Conservation (phyloP, 352 stramenopile species). For the Phytophthora palmivora region DNA sequence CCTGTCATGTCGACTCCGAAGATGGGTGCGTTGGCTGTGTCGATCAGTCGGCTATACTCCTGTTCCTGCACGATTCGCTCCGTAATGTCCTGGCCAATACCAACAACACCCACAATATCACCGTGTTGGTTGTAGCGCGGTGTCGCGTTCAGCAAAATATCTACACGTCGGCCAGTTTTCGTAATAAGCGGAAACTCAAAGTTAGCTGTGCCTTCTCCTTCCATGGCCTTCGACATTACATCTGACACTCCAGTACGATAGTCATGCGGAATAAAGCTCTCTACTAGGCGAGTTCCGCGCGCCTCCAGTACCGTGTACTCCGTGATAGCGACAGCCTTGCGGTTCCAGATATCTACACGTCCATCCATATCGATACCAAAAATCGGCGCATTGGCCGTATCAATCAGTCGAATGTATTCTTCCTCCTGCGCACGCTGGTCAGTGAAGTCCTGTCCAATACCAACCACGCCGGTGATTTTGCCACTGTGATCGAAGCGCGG, state of each 20-base stretch:
- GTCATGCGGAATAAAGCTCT: constrained; percentile 90
- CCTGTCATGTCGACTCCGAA: constrained; percentile 85
- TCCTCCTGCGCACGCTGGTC: constrained; percentile 86
- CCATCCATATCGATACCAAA: constrained; percentile 90
- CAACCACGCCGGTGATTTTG: constrained; percentile 79
- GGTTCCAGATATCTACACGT: constrained; percentile 91
- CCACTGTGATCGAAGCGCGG: constrained; percentile 74
- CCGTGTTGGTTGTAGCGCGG: constrained; percentile 83
- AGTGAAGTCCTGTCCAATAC: constrained; percentile 86
- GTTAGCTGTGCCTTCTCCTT: constrained; percentile 75
- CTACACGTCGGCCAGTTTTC: constrained; percentile 72
- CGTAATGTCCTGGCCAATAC: constrained; percentile 87
- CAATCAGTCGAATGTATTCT: constrained; percentile 88
- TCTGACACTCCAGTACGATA: constrained; percentile 64
- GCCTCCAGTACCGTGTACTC: constrained; percentile 92
- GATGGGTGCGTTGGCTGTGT: constrained; percentile 90
- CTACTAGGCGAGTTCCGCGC: constrained; percentile 85
- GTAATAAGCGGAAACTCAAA: constrained; percentile 92
- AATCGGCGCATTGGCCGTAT: constrained; percentile 91
- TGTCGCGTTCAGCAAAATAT: constrained; percentile 87
- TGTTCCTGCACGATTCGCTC: constrained; percentile 88
- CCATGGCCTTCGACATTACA: constrained; percentile 70
- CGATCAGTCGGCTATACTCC: constrained; percentile 87
- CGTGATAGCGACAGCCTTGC: constrained; percentile 90
- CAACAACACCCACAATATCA: constrained; percentile 82